These are phyloP conservation scores for Boletus hoseneyae DNA, from an alignment of 1,284 basidiomycete genomes.

Conservation along the genomic window DNA sequence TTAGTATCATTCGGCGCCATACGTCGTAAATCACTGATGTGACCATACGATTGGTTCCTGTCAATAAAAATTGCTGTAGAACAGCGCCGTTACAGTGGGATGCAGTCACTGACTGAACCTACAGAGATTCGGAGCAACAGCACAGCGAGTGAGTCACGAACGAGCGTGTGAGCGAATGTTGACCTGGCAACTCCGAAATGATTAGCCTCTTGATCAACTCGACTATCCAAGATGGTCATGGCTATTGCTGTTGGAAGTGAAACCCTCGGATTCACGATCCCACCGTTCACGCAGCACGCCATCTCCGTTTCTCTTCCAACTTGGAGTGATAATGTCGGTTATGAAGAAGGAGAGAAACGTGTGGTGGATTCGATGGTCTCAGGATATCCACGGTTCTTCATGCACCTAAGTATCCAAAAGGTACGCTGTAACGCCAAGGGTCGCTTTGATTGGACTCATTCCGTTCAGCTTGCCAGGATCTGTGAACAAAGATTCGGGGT, in stretches of 20 bases:
- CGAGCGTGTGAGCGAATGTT: not conserved
- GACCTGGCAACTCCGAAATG: no score
- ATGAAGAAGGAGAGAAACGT: constrained; percentile 89
- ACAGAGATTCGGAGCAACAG: no score
- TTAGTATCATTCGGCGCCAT: constrained; percentile 3
- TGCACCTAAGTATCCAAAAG: constrained; percentile 86
- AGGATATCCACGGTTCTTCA: constrained; percentile 98
- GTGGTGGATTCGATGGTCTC: constrained; percentile 82
- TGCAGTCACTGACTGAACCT: no score
- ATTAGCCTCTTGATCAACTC: not conserved
- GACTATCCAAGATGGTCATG: constrained; percentile 14
- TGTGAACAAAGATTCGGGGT: constrained; percentile 78
- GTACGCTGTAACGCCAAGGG: constrained; percentile 42
- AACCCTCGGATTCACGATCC: constrained; percentile 55
- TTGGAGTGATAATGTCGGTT: constrained; percentile 92
- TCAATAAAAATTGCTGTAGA: not conserved
- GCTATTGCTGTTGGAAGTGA: constrained; percentile 11
- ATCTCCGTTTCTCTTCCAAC: constrained; percentile 96
- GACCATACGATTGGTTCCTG: not conserved
- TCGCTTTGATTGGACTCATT: constrained; percentile 2
- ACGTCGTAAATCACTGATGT: not conserved
- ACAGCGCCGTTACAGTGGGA: not conserved
- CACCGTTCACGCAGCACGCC: constrained; percentile 79
- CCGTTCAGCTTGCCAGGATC: constrained; percentile 64
- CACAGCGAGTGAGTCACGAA: not conserved